Base-by-base conservation (phyloP, 305 asterid genomes). In the Fraxinus angustifolia region DNA sequence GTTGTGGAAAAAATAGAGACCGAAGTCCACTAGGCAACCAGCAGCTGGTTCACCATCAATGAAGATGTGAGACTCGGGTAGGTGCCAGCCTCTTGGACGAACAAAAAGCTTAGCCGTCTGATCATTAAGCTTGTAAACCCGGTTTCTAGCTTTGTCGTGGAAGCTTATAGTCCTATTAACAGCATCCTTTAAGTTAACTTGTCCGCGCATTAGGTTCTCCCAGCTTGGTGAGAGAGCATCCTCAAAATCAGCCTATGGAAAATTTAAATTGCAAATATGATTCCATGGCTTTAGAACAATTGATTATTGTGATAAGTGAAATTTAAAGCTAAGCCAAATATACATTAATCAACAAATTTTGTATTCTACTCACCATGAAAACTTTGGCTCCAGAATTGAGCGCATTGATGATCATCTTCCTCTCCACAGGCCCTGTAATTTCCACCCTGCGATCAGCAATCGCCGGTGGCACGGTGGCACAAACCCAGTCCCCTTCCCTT, bases 311-410 rank as follows among this genome's bases (percentile, higher is more conserved):
- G 58, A 48, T 12, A 48, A 48, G 56, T 14, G 58, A 48, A 48
- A 48, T 48, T 48, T 14, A 48, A 48, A 48, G 58, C 58, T 48
- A n/a, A 56, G 67, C 67, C 67, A 17, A 17, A 56, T 17, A 17
- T 0, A 53, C 53, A 12, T 3, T 53, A 53, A 53, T n/a, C 23
- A 56, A 56, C 28, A 56, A 56, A 17, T 56, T 56, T 6, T 62
- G 31, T 65, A 65, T 11, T 28, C 73, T 65, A 65, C 87, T 53
- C 73, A 95, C 99, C 99, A 96, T 94, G 88, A 96, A 96, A 60
- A 96, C 97, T 80, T 96, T 96, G 84, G 97, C 98, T 0, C 98
- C 98, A n/a, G 97, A 96, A 73, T 96, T 96, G 85, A 96, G 97
- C 0, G 99, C 99, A 79, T 96, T 96, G 81, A 96, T 96, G 87